Base-by-base conservation (phyloP, 2,329 filamentous ascomycete genomes). In the Xylariaceae sp. region DNA sequence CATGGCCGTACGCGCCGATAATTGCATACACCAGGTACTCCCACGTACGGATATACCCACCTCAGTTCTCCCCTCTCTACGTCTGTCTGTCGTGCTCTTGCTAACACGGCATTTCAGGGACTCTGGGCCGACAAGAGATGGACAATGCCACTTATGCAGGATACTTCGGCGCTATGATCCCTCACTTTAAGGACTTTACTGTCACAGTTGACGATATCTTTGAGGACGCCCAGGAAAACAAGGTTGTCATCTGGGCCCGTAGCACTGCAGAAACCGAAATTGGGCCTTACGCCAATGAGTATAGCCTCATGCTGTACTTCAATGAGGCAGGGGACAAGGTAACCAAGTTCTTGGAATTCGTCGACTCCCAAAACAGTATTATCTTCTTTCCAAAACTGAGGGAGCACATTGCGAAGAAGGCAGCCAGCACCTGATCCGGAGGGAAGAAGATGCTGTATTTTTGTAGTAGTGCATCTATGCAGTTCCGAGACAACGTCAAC, bases 241-340 rank as follows among this genome's bases (percentile, higher is more conserved):
- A 58, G 40, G 50, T 55, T 23, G 48, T 47, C 7, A 12, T 58
- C 7, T 49, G 46, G 52, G 46, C 39, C 19, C 38, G 14, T 7
- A 54, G 51, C 42, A 52, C 42, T 10, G 52, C 50, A 6, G 35
- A 51, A 6, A 55, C 51, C 22, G 37, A 37, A 10, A 23, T 56
- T 17, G 53, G 57, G 0, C 53, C 50, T 2, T 58, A 58, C 29
- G 29, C 14, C 5, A 53, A 56, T 33, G 53, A 60, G 52, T 55
- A 57, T 38, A 46, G 52, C 29, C 23, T 58, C 14, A 37, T 53
- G 19, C 34, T 57, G 25, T 23, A 57, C 48, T 53, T 56, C 45
- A 56, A 53, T 27, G 45, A 52, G 32, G 42, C 44, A 1, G 53
- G 52, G 22, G 50, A 53, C 34, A 56, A 52, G 44, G n/a, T 54